Conservation (phyloP, 768 basidiomycete species). For the Pisolithus microcarpus region DNA sequence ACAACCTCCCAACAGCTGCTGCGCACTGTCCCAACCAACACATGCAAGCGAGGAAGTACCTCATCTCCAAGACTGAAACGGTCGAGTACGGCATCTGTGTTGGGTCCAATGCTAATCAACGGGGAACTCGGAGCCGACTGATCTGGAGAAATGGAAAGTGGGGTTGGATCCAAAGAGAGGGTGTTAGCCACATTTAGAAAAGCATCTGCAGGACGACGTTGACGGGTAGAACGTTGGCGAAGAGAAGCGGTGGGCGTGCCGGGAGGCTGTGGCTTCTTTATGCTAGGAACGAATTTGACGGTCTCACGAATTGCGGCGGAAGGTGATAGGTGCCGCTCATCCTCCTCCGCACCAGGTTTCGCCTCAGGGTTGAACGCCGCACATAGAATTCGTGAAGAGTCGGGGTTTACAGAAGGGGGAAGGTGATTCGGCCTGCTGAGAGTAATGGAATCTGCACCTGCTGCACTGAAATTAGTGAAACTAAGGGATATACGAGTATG, state of each 20-base stretch:
- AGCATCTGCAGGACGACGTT: background rate
- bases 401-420: too few species aligned
- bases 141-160: background rate
- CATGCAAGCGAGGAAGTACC: background rate
- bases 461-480: too few species aligned
- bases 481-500: background rate
- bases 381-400: too few species aligned
- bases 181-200: too few species aligned
- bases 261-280: background rate
- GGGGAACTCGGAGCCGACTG: background rate
- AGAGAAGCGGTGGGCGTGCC: background rate
- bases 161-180: background rate
- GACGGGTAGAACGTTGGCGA: background rate
- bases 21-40: background rate
- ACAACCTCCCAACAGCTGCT: slow-evolving; percentile 5
- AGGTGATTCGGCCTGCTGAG: too few species aligned
- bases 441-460: too few species aligned
- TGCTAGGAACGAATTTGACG: background rate
- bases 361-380: too few species aligned
- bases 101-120: slow-evolving; percentile 7
- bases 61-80: slow-evolving; percentile 1
- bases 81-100: slow-evolving; percentile 2
- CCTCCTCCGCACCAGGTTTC: too few species aligned
- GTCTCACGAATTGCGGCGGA: background rate
- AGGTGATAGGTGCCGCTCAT: too few species aligned